Base-by-base conservation (phyloP, 1,284 basidiomycete genomes). In the Rhodotorula sp. region DNA sequence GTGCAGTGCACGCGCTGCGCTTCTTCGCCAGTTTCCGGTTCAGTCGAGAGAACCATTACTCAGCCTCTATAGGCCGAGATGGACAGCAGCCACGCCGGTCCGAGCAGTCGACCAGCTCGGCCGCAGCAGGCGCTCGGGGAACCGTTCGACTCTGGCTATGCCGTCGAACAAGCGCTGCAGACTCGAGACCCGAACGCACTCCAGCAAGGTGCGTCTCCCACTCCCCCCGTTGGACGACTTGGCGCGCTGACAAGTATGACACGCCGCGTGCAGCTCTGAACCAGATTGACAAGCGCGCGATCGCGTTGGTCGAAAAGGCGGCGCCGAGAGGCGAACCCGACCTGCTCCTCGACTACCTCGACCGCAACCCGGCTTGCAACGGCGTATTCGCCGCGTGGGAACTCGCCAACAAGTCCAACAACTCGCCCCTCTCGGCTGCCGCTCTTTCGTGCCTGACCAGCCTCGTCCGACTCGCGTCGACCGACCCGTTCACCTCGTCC, bases 361-460 rank as follows among this genome's bases (percentile, higher is more conserved):
- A 68, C 49, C 61, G 65, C 37, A 54, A 74, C 55, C 72, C 72
- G 4, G 59, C 29, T 1, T 64, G 63, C 30, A 68, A 74, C 22
- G 72, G 68, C 45, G 65, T 75, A 42, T 75, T 75, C 44, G 44
- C 54, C 6, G 68, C 72, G 18, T 74, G 72, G 74, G 72, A 75
- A 30, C 53, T 62, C 17, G 72, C 72, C 18, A 69, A 74, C 72
- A 74, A 72, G 66, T 67, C 67, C 46, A 75, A 75, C 69, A 71
- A 67, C 56, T 71, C 74, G 7, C 71, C 68, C 7, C 67, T 75
- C 26, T 68, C 74, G 14, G 51, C 71, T 29, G 69, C 69, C n/a
- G 69, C 70, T 30, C 64, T 75, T 20, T 63, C 66, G 12, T 71
- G 71, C 61, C 67, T 75, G 54, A 67, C 69, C 6, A 71, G 71